phyloP scores from a whole-genome alignment of 73 alveolate genomes.

The Paramecium primaurelia region DNA sequence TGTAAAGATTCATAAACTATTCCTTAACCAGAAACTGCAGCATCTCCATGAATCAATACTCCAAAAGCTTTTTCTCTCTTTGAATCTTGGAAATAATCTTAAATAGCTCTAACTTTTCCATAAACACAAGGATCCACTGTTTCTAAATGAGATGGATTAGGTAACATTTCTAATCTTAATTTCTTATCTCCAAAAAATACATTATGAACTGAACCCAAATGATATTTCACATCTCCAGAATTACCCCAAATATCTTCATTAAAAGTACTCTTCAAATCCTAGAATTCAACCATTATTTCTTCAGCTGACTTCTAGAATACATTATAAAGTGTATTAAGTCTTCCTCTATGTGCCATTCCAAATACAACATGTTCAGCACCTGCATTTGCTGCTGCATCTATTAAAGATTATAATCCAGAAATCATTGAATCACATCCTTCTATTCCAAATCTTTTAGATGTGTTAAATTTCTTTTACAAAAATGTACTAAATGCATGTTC shows the following conservation, averaged over 20 bases:
- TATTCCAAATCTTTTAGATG: constrained; percentile 91
- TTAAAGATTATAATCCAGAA: constrained; percentile 65
- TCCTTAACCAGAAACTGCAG: constrained; percentile 85
- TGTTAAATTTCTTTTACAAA: constrained; percentile 80
- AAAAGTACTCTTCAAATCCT: constrained; percentile 11
- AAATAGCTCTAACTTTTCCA: constrained; percentile 78
- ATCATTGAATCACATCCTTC: constrained; percentile 87
- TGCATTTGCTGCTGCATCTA: constrained; percentile 78
- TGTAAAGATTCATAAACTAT: constrained; percentile 71
- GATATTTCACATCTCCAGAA: constrained; percentile 87
- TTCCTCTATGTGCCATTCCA: constrained; percentile 99
- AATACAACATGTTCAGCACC: constrained; percentile 82
- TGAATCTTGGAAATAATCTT: constrained; percentile 67
- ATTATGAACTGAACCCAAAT: constrained; percentile 72
- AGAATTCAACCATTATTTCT: constrained; percentile 68
- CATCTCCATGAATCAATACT: constrained; percentile 81
- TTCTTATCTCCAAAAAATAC: constrained; percentile 25
- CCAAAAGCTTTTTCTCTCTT: constrained; percentile 63
- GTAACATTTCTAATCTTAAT: constrained; percentile 59
- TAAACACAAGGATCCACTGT: constrained; percentile 75
- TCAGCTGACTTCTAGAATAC: constrained; percentile 82
- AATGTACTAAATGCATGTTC: constrained; percentile 74
- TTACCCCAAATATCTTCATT: constrained; percentile 67
- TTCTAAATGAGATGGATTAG: constrained; percentile 86
- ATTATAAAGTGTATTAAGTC: constrained; percentile 89